A percentile compares a stretch with the other conserved stretches of the same genome.
These are phyloP conservation scores for Erythrobasidium hasegawianum DNA, from an alignment of 1,284 basidiomycete genomes.

Conservation along the genomic window DNA sequence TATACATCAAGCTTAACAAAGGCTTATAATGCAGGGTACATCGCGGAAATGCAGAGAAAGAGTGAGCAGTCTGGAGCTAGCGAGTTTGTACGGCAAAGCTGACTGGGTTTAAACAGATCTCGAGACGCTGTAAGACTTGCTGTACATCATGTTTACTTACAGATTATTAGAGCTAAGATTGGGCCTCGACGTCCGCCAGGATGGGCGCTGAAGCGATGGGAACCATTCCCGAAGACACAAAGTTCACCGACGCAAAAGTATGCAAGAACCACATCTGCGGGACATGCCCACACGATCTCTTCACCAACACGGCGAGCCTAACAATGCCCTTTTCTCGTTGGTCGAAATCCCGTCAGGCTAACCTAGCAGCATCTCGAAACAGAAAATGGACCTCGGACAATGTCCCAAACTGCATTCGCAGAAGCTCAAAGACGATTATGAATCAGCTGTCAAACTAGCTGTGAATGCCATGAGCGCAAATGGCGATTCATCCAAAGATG, in stretches of 20 bases:
- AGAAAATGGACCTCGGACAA: constrained; percentile 99
- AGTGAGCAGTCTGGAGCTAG: too few relatives aligned
- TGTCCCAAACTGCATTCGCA: constrained; percentile 97
- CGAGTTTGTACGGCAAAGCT: background rate
- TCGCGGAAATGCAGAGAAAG: constrained; percentile 34
- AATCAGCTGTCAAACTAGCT: constrained; percentile 62
- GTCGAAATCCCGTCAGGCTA: too few relatives aligned
- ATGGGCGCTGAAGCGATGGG: constrained; percentile 91
- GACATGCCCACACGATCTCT: constrained; percentile 93
- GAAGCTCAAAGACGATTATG: constrained; percentile 85
- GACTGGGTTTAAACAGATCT: constrained; percentile 15
- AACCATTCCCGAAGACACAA: constrained; percentile 81
- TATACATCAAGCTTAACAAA: too few relatives aligned
- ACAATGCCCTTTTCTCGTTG: too few relatives aligned
- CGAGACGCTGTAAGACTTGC: constrained; percentile 28
- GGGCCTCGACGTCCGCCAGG: background rate
- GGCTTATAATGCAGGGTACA: constrained; percentile 16
- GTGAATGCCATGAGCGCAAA: constrained; percentile 1
- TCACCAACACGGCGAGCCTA: constrained; percentile 78
- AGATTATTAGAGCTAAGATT: too few relatives aligned
- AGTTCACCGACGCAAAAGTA: constrained; percentile 98
- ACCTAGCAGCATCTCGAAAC: too few relatives aligned
- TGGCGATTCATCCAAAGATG: constrained; percentile 1
- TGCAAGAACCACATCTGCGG: constrained; percentile 98
- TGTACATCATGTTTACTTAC: too few relatives aligned